Conservation (phyloP, 352 stramenopile species). For the Blastocystis sp. region DNA sequence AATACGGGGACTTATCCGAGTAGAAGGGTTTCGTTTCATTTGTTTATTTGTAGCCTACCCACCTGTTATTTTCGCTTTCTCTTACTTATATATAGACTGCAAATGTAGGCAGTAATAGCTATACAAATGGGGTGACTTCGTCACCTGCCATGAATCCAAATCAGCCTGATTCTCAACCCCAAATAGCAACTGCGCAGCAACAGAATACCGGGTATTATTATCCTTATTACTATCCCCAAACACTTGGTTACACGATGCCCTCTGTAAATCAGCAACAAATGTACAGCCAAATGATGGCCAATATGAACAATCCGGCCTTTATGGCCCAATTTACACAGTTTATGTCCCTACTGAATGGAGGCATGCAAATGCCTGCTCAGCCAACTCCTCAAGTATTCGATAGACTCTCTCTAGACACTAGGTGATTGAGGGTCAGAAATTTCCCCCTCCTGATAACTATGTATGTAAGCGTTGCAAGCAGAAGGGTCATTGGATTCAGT, state of each 20-base stretch:
- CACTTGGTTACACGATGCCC: neutral
- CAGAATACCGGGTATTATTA: neutral
- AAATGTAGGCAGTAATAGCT: neutral
- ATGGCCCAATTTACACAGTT: conserved; percentile 51
- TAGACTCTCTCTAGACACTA: neutral
- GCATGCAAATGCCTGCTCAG: neutral
- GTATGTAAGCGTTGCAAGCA: conserved; percentile 50
- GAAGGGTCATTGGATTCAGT: conserved; percentile 60
- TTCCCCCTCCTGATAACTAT: conserved; percentile 47
- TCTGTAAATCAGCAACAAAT: neutral
- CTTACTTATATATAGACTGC: neutral
- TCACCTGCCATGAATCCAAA: neutral
- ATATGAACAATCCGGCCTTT: neutral
- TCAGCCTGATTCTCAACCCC: no score
- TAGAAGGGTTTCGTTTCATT: neutral
- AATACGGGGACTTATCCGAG: neutral
- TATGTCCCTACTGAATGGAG: conserved; percentile 2
- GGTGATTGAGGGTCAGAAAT: conserved; percentile 58
- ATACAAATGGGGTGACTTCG: neutral
- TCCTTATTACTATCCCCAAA: neutral
- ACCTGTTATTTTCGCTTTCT: neutral
- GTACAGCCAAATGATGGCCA: neutral
- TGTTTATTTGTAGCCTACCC: neutral
- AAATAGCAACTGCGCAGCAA: neutral
- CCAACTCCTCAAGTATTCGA: neutral